phyloP scores from a whole-genome alignment of 495 filamentous ascomycete species.

The Penicillium steckii region DNA sequence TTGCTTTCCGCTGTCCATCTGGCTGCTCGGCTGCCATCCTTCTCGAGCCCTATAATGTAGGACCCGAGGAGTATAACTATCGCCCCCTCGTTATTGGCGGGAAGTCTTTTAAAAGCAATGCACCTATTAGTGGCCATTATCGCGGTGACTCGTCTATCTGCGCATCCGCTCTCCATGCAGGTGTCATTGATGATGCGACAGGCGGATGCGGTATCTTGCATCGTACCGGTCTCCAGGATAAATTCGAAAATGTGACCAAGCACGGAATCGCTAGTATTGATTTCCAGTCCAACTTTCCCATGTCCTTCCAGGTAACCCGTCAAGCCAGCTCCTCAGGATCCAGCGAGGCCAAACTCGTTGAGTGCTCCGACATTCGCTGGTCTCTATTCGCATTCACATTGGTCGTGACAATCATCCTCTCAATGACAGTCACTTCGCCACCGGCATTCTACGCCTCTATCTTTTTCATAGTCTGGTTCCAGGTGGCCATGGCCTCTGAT shows the following conservation, averaged over 20 bases:
- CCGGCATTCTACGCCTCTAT: conserved; percentile 62
- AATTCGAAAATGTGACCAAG: conserved; percentile 49
- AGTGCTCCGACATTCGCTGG: conserved; percentile 69
- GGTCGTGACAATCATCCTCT: conserved; percentile 60
- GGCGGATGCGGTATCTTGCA: conserved; percentile 75
- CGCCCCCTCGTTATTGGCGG: conserved; percentile 68
- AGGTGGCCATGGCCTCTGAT: conserved; percentile 73
- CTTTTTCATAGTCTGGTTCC: conserved; percentile 70
- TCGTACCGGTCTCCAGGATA: conserved; percentile 56
- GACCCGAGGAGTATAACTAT: conserved; percentile 64
- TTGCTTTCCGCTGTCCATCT: conserved; percentile 73
- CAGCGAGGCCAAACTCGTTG: conserved; percentile 11
- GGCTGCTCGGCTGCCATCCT: conserved; percentile 62
- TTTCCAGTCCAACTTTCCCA: conserved; percentile 70
- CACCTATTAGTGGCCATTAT: conserved; percentile 51
- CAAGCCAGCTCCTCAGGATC: conserved; percentile 19
- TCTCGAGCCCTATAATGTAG: conserved; percentile 69
- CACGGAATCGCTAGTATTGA: conserved; percentile 64
- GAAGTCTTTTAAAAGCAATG: conserved; percentile 41
- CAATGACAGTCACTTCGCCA: conserved; percentile 64
- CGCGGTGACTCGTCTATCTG: conserved; percentile 79
- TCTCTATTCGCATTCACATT: conserved; percentile 63
- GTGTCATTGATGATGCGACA: conserved; percentile 57
- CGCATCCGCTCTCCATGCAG: conserved; percentile 70
- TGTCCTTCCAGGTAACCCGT: conserved; percentile 59